Conservation (phyloP, 2,329 filamentous ascomycete species). For the Colletotrichum cuscutae region DNA sequence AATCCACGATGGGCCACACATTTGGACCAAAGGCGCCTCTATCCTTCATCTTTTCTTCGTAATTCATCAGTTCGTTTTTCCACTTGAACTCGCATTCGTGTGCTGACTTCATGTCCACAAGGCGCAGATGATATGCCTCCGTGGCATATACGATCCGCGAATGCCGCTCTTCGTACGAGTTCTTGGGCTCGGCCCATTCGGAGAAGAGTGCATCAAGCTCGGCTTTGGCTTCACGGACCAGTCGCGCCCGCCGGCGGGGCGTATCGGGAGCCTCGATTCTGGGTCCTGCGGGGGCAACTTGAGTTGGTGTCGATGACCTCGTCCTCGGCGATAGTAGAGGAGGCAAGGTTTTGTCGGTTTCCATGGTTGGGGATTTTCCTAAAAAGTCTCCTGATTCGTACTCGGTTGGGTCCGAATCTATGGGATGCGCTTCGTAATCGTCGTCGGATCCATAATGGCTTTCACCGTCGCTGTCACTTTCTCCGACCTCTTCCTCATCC, state of each 20-base stretch:
- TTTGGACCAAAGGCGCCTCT: constrained; percentile 9
- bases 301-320: not conserved
- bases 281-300: not conserved
- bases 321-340: not conserved
- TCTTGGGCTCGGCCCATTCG: constrained; percentile 9
- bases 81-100: constrained; percentile 29
- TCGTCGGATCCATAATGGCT: not conserved
- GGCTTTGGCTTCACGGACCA: constrained; percentile 17
- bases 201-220: constrained; percentile 19
- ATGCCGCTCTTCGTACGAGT: constrained; percentile 23
- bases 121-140: constrained; percentile 22
- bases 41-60: constrained; percentile 10
- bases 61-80: constrained; percentile 19
- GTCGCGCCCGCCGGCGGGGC: constrained; percentile 3
- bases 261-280: constrained; percentile 3
- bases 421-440: not conserved
- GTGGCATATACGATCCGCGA: constrained; percentile 23
- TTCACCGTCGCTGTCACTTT: not conserved
- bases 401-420: constrained; percentile 5
- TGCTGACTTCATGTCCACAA: constrained; percentile 18
- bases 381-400: constrained; percentile 18
- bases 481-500: not conserved
- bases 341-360: constrained; percentile 2
- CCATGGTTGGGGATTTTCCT: not conserved
- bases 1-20: constrained; percentile 8